Evolutionary conservation across 2,329 filamentous ascomycete species (phyloP).

Genomic region (Cladosporium sp.): DNA sequence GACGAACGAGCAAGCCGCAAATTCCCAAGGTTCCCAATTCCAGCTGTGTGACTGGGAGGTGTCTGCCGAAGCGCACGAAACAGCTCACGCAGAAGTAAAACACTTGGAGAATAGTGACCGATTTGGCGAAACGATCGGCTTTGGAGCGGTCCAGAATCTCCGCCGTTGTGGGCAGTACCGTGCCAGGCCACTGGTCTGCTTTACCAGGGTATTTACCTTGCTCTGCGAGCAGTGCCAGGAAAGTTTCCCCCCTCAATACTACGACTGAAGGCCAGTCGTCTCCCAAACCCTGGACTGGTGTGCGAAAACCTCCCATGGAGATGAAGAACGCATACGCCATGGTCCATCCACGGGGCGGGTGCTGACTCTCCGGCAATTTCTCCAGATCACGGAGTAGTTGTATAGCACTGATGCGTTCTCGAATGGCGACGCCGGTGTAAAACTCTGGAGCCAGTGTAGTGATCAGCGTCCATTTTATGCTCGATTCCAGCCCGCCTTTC

Average conservation of each 20-base stretch:
- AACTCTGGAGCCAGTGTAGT: slow-evolving; percentile 8
- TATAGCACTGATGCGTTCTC: background rate
- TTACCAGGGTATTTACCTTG: background rate
- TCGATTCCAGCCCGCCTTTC: background rate
- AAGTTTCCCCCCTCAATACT: background rate
- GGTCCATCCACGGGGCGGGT: slow-evolving; percentile 20
- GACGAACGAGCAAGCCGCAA: slow-evolving; percentile 11
- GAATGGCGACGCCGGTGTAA: background rate
- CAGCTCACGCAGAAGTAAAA: slow-evolving; percentile 12
- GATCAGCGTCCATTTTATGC: slow-evolving; percentile 1
- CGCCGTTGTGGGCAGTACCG: slow-evolving; percentile 8
- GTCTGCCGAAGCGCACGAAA: background rate
- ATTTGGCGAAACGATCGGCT: slow-evolving; percentile 33
- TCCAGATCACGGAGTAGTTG: background rate
- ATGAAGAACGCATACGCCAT: slow-evolving; percentile 30
- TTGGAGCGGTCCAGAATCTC: slow-evolving; percentile 38
- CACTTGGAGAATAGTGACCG: slow-evolving; percentile 4
- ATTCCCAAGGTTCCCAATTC: slow-evolving; percentile 13
- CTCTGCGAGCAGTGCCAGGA: background rate
- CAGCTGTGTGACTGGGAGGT: slow-evolving; percentile 8
- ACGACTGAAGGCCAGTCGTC: background rate
- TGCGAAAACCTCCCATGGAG: slow-evolving; percentile 28
- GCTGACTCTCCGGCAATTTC: background rate
- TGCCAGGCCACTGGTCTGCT: background rate
- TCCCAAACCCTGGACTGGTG: background rate